Percentiles rank a stretch among this genome's conserved stretches.
Evolutionary conservation across 23 red algal species (phyloP).

Genomic region (Gracilaria gracilis): DNA sequence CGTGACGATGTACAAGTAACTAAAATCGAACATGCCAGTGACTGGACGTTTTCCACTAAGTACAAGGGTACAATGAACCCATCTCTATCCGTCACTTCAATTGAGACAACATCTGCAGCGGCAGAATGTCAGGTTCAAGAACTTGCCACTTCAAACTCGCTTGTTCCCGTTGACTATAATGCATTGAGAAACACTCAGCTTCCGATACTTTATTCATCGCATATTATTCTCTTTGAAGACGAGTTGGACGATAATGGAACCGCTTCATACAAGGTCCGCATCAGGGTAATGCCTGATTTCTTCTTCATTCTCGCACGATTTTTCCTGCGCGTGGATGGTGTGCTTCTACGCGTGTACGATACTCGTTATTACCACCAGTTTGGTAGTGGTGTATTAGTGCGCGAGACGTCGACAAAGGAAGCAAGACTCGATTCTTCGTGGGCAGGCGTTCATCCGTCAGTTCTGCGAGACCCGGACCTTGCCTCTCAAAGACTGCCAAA

Average conservation of each 20-base stretch:
- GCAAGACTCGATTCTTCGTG: constrained; percentile 36
- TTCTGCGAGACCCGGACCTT: constrained; percentile 45
- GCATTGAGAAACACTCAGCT: constrained; percentile 70
- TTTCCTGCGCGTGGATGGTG: constrained; percentile 90
- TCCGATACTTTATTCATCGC: constrained; percentile 74
- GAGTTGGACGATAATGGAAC: constrained; percentile 97
- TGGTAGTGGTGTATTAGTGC: constrained; percentile 56
- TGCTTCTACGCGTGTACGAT: constrained; percentile 83
- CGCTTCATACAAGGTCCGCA: constrained; percentile 76
- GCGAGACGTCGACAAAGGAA: constrained; percentile 66
- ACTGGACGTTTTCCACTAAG: constrained; percentile 86
- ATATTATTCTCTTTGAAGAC: constrained; percentile 92
- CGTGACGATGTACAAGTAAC: constrained; percentile 42
- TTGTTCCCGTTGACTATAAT: constrained; percentile 68
- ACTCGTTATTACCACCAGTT: constrained; percentile 92
- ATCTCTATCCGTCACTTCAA: not conserved
- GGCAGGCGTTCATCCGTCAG: constrained; percentile 28
- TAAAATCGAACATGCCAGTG: constrained; percentile 55
- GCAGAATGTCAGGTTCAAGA: not conserved
- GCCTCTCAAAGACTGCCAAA: constrained; percentile 31
- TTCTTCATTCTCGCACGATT: constrained; percentile 88
- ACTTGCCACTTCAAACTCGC: not conserved
- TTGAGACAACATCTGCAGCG: not conserved
- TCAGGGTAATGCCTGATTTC: constrained; percentile 85
- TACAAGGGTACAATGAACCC: constrained; percentile 62